Conservation (phyloP, 192 early-diverging fungal genomes). For the Coemansia sp. region DNA sequence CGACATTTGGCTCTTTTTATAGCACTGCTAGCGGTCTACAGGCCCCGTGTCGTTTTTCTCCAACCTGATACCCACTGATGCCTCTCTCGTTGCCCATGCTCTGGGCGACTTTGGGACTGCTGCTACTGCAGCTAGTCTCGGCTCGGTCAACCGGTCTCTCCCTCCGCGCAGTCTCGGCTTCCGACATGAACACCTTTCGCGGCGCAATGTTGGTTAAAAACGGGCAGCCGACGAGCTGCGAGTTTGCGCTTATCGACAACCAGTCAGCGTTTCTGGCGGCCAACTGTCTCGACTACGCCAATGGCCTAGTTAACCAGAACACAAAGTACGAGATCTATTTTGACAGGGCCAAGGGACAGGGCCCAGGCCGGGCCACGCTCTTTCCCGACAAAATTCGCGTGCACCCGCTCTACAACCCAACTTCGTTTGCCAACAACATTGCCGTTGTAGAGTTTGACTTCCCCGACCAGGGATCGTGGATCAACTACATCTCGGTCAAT, state of each 20-base stretch:
- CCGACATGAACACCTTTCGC: conserved; percentile 7
- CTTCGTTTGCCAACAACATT: conserved; percentile 42
- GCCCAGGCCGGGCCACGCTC: background rate
- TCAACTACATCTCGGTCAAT: conserved; percentile 21
- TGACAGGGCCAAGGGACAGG: background rate
- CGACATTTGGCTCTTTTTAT: background rate
- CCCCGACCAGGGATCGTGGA: conserved; percentile 5
- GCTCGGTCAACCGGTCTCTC: background rate
- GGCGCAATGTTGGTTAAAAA: conserved; percentile 31
- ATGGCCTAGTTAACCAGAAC: conserved; percentile 9
- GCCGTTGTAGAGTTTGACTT: conserved; percentile 23
- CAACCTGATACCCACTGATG: background rate
- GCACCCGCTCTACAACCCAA: conserved; percentile 22
- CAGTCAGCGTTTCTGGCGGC: conserved; percentile 37
- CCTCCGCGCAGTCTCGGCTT: background rate
- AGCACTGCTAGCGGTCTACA: background rate
- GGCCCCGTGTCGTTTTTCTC: background rate
- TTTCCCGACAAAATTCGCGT: conserved; percentile 5
- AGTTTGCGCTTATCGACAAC: conserved; percentile 40
- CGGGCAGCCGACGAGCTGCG: conserved; percentile 34
- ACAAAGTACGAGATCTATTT: conserved; percentile 19
- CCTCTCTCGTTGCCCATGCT: background rate
- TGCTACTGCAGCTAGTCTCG: background rate
- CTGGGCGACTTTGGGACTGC: background rate
- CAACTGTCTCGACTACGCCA: conserved; percentile 24